Percentiles rank a stretch among this genome's conserved stretches.
These are phyloP conservation scores for Sarocladium kiliense DNA, from an alignment of 2,329 filamentous ascomycete species.

Conservation along the genomic window DNA sequence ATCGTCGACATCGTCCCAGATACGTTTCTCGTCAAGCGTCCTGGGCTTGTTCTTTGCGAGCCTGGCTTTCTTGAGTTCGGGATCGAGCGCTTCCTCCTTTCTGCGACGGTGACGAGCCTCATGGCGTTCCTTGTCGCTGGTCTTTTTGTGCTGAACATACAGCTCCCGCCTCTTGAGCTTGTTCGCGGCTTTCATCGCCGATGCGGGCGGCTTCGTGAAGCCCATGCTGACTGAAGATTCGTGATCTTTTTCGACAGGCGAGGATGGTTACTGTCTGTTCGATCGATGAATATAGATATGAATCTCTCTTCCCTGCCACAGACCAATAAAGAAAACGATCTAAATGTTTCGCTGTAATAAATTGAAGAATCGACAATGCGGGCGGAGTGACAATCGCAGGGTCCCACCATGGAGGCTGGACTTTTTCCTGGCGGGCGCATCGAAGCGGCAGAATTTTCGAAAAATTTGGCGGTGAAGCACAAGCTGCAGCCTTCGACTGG, in stretches of 20 bases:
- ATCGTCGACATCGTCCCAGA: conserved; percentile 76
- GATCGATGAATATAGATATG: too few species aligned
- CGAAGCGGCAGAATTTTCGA: conserved; percentile 25
- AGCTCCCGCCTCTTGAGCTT: conserved; percentile 75
- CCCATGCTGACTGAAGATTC: conserved; percentile 21
- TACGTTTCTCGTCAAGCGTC: conserved; percentile 81
- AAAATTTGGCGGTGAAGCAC: conserved; percentile 35
- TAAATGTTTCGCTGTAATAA: neutral
- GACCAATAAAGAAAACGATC: too few species aligned
- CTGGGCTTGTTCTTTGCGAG: conserved; percentile 72
- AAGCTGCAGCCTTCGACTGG: neutral
- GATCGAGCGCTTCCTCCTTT: conserved; percentile 81
- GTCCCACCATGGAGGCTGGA: conserved; percentile 1
- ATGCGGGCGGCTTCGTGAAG: conserved; percentile 26
- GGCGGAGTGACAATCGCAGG: neutral
- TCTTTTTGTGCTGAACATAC: conserved; percentile 75
- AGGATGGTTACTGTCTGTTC: too few species aligned
- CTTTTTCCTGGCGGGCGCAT: conserved; percentile 6
- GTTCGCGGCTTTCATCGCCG: conserved; percentile 55
- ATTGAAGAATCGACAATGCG: neutral
- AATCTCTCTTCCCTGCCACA: too few species aligned
- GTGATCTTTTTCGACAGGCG: neutral
- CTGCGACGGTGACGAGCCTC: conserved; percentile 73
- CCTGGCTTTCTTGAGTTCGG: conserved; percentile 66
- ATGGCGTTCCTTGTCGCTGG: conserved; percentile 66